phyloP scores from a whole-genome alignment of 2,329 filamentous ascomycete species.

The Sclerotinia glacialis region DNA sequence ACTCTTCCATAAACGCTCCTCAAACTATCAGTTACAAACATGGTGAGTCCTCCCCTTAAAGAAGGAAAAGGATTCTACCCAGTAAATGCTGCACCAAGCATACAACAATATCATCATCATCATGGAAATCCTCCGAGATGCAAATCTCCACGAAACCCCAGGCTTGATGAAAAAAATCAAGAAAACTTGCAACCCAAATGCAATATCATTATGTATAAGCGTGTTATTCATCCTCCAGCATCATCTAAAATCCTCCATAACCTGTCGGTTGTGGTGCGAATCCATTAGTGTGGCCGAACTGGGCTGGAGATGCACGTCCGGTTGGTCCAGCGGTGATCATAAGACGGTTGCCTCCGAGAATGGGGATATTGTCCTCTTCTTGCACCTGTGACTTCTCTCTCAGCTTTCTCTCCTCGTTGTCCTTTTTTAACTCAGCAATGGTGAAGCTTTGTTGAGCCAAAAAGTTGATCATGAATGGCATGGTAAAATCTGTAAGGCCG shows the following conservation, averaged over 20 bases:
- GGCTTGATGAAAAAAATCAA: constrained; percentile 28
- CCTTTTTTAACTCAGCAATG: constrained; percentile 80
- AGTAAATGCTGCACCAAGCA: constrained; percentile 29
- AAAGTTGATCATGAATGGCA: constrained; percentile 99
- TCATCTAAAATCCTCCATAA: constrained; percentile 54
- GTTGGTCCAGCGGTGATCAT: constrained; percentile 92
- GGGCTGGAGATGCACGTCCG: constrained; percentile 52
- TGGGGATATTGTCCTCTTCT: constrained; percentile 90
- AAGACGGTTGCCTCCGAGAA: constrained; percentile 80
- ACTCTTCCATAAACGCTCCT: constrained; percentile 29
- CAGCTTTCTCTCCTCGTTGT: constrained; percentile 91
- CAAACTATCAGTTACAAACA: constrained; percentile 37
- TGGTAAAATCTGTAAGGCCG: constrained; percentile 92
- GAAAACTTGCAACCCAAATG: constrained; percentile 35
- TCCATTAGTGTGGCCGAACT: constrained; percentile 79
- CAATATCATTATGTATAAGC: constrained; percentile 38
- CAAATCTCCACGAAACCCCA: constrained; percentile 27
- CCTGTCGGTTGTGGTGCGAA: constrained; percentile 87
- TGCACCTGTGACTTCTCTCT: constrained; percentile 71
- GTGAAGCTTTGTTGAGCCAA: constrained; percentile 86
- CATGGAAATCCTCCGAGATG: constrained; percentile 32
- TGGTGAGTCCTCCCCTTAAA: constrained; percentile 20
- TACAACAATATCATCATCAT: constrained; percentile 36
- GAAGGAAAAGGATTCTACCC: constrained; percentile 25
- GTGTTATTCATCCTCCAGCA: constrained; percentile 22